phyloP scores from a whole-genome alignment of 2,329 filamentous ascomycete genomes.

The Aspergillus neoniger region DNA sequence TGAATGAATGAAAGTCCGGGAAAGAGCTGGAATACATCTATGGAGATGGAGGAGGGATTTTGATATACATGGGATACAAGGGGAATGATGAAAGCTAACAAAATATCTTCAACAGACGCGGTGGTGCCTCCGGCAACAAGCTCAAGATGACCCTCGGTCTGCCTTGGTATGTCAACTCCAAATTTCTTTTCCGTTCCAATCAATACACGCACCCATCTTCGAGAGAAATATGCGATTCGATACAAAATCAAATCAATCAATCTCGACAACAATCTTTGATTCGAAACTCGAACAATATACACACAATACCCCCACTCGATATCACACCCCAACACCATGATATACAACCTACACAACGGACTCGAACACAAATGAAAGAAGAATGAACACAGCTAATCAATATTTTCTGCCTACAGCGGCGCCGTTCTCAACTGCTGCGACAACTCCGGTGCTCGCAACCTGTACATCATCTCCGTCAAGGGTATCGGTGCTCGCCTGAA shows the following conservation, averaged over 20 bases:
- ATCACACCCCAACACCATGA: constrained; percentile 8
- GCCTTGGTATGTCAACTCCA: constrained; percentile 78
- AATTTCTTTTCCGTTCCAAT: constrained; percentile 14
- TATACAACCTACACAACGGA: constrained; percentile 6
- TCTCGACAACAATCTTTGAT: not conserved
- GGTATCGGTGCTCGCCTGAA: constrained; percentile 97
- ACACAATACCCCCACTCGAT: not conserved
- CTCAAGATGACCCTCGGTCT: constrained; percentile 99
- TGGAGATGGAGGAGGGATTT: too few species aligned
- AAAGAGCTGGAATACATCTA: too few species aligned
- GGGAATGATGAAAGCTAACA: constrained; percentile 20
- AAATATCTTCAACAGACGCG: constrained; percentile 52
- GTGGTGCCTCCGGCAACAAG: constrained; percentile 94
- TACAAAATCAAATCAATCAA: too few species aligned
- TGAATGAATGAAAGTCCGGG: too few species aligned
- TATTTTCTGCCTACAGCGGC: constrained; percentile 66
- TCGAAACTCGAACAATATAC: not conserved
- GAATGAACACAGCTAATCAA: constrained; percentile 25
- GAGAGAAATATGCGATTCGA: constrained; percentile 12
- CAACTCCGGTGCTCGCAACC: constrained; percentile 97
- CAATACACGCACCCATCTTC: constrained; percentile 18
- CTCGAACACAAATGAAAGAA: constrained; percentile 8
- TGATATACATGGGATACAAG: too few species aligned
- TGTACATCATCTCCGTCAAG: constrained; percentile 99
- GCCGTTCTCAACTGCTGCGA: constrained; percentile 99